Percentiles rank a stretch among this genome's conserved stretches.
Conservation (phyloP, 108 stramenopile genomes). For the Cyclostephanos invisitatus region DNA sequence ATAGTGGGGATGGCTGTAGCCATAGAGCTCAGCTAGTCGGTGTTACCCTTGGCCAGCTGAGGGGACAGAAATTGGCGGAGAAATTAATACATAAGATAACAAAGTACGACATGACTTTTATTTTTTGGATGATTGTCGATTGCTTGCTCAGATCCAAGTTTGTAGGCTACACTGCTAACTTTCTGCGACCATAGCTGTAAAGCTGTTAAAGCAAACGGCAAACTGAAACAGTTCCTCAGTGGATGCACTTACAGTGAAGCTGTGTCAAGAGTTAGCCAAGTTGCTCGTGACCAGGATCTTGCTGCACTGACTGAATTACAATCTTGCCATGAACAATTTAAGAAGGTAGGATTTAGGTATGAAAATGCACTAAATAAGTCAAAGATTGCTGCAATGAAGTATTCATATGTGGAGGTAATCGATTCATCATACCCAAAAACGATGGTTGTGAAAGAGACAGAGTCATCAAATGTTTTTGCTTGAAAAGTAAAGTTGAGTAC, state of each 20-base stretch:
- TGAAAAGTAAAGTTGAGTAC: too few species aligned
- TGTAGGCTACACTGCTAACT: constrained; percentile 2
- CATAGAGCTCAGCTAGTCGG: too few species aligned
- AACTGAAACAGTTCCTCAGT: neutral
- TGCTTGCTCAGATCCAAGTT: neutral
- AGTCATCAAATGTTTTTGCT: too few species aligned
- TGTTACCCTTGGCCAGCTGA: too few species aligned
- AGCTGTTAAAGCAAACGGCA: neutral
- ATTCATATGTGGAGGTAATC: neutral
- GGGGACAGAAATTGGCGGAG: too few species aligned
- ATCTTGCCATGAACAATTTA: neutral
- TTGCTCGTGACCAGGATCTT: neutral
- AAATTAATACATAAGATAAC: too few species aligned
- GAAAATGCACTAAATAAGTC: neutral
- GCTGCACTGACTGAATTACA: neutral
- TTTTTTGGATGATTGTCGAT: constrained; percentile 1
- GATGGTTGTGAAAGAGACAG: too few species aligned
- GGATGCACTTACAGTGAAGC: constrained; percentile 1
- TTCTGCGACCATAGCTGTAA: too few species aligned
- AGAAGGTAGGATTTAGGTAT: neutral
- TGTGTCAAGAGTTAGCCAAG: neutral
- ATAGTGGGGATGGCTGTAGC: too few species aligned
- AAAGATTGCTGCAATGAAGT: neutral
- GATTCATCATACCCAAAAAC: too few species aligned
- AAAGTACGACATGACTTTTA: neutral